Evolutionary conservation across 306 rosid genomes (phyloP).

Genomic region (Crataegus laevigata): DNA sequence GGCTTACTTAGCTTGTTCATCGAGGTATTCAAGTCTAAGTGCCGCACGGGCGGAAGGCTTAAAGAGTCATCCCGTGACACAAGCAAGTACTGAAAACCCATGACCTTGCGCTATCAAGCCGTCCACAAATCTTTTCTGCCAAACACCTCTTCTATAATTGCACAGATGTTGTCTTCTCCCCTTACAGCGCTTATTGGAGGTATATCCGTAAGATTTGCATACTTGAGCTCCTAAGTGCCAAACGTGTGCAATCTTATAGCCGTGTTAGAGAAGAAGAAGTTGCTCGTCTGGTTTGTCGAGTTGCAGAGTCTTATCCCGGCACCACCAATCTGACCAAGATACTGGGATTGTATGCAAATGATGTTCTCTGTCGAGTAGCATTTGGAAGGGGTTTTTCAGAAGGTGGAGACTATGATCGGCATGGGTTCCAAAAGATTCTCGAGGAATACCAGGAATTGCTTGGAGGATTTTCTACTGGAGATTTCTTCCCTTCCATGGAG

Average conservation of each 20-base stretch:
- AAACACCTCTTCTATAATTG: slow-evolving; percentile 56
- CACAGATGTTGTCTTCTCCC: slow-evolving; percentile 44
- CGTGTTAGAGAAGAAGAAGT: slow-evolving; percentile 49
- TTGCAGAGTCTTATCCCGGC: slow-evolving; percentile 30
- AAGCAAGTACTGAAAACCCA: slow-evolving; percentile 54
- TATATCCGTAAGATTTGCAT: slow-evolving; percentile 48
- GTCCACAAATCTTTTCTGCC: slow-evolving; percentile 40
- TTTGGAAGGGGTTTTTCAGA: slow-evolving; percentile 50
- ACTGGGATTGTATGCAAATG: slow-evolving; percentile 45
- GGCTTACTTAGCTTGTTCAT: too few relatives aligned
- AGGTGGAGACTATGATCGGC: slow-evolving; percentile 43
- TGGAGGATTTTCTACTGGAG: slow-evolving; percentile 62
- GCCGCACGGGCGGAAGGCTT: too few relatives aligned
- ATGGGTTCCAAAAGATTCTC: slow-evolving; percentile 55
- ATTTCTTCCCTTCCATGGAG: slow-evolving; percentile 68
- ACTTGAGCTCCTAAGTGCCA: slow-evolving; percentile 49
- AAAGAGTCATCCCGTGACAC: too few relatives aligned
- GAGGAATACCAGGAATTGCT: slow-evolving; percentile 51
- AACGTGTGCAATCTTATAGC: slow-evolving; percentile 39
- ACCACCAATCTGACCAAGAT: slow-evolving; percentile 36
- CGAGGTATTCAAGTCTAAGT: too few relatives aligned
- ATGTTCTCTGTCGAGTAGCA: slow-evolving; percentile 40
- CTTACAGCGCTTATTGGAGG: slow-evolving; percentile 68
- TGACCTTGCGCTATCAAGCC: slow-evolving; percentile 51
- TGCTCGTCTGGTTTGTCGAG: slow-evolving; percentile 26